Evolutionary conservation across 2,329 filamentous ascomycete genomes (phyloP), one percentile per base, ranked within the genome.

Genomic region (Plenodomus biglobosus): DNA sequence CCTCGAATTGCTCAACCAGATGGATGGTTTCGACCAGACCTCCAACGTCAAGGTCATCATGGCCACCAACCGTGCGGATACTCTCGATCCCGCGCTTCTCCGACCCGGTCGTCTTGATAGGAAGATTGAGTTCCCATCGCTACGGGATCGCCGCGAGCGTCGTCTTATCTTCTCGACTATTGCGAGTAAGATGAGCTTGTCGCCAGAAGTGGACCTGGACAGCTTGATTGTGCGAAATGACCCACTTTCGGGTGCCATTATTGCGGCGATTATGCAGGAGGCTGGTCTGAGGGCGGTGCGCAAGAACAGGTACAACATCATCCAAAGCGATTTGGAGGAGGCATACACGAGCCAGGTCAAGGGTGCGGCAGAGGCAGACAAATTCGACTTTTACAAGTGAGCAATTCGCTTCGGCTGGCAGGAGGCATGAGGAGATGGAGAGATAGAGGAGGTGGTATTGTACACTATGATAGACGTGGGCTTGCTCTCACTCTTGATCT

Each of bases 1-100:
- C 50, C 86, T 99, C 52, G 94, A 99, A 74, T 79, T 99, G 60
- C 86, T 99, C 57, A 99, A 99, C 78, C 94, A 99, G 77, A 99
- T 99, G 94, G 94, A 99, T 72, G 94, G 94, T 58, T 99, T 99
- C 78, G 94, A 99, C 74, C 94, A 99, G 76, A 96, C 91, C 0
- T 89, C 90, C 72, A 99, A 99, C 75, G 94, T 99, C 76, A 99
- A 99, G 80, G 94, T 99, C 72, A 99, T 99, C 78, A 99, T 99
- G 94, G 94, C 94, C 60, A 99, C 94, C 61, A 99, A 99, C 80
- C 88, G 94, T 72, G 92, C 94, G 59, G 94, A 97, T 74, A 99
- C 94, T 6, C 82, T 99, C 58, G 94, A 99, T 71, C 94, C 94
- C 15, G 94, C 94, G 36, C 82, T 99, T 53, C 84, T 99, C 53